phyloP scores from a whole-genome alignment of 371 early-diverging fungal genomes.

The Paraphysoderma sedebokerense region DNA sequence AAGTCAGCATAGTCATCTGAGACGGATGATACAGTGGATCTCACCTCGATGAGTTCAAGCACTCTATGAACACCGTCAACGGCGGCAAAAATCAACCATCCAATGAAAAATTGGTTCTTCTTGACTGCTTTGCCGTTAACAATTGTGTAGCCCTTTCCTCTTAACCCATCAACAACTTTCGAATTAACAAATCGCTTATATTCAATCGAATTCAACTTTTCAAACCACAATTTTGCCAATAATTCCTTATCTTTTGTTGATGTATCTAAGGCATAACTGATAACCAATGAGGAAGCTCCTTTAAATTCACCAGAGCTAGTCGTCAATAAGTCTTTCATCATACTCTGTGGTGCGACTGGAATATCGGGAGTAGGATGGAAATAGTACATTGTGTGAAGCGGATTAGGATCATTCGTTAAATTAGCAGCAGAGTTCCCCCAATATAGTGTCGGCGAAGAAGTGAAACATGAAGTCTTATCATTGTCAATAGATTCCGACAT shows the following conservation, averaged over 20 bases:
- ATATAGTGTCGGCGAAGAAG: constrained; percentile 16
- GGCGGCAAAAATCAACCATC: constrained; percentile 14
- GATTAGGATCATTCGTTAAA: constrained; percentile 13
- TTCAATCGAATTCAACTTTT: too few species aligned
- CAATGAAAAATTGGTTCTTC: constrained; percentile 15
- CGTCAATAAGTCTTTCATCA: too few species aligned
- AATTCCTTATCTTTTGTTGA: constrained; percentile 10
- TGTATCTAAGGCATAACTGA: constrained; percentile 14
- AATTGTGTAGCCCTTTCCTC: constrained; percentile 11
- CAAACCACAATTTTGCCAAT: too few species aligned
- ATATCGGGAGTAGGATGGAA: constrained; percentile 12
- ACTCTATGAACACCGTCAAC: constrained; percentile 32
- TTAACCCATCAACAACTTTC: constrained; percentile 10
- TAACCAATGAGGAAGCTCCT: too few species aligned
- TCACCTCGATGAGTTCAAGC: constrained; percentile 36
- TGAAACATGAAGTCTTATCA: constrained; percentile 12
- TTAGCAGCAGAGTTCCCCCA: constrained; percentile 13
- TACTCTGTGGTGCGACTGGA: too few species aligned
- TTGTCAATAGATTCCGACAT: constrained; percentile 5
- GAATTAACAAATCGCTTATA: too few species aligned
- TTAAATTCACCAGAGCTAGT: too few species aligned
- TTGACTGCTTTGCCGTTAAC: constrained; percentile 19
- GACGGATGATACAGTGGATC: not conserved
- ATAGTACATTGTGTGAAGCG: constrained; percentile 19
- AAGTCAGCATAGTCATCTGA: not conserved